Evolutionary conservation across 2,329 filamentous ascomycete genomes (phyloP), one percentile per base, ranked within the genome.

Genomic region (Biscogniauxia marginata): DNA sequence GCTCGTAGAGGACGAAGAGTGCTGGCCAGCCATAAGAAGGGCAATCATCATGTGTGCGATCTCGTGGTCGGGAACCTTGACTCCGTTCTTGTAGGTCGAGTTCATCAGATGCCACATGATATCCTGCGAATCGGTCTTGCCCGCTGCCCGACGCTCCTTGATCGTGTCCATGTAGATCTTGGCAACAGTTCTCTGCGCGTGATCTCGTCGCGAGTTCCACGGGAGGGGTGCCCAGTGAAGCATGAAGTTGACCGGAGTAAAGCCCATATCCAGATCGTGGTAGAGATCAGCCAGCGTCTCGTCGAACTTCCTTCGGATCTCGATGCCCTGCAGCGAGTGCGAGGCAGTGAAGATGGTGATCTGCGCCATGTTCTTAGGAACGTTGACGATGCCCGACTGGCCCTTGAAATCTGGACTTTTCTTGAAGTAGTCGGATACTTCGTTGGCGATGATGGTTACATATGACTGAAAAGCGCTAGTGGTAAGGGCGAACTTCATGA

Each of bases 31-130:
- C 91, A 96, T 96, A 60, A 96, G 84, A 20, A 96, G 82, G 5
- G 91, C 91, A 73, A 96, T 96, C 90, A 96, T 93, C 84, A 96
- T 93, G 75, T 95, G 89, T 20, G 91, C 91, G 56, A 96, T 84
- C 73, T 96, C 91, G 67, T 88, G 82, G 69, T 96, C 91, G 16
- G 91, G 88, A n/a, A 96, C 81, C 5, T 80, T 79, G 43, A 79
- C 85, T 64, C 91, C 91, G 65, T 93, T 84, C 79, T 96, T 96
- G 83, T 96, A 96, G 21, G 79, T 82, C 66, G 87, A 91, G 65
- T 85, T 85, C 91, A 96, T 95, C 62, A 96, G 77, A 69, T 95
- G 91, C 85, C 89, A 92, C 74, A 96, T 92, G 82, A 96, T 96
- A 74, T 96, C 91, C 50, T 82, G 79, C 58, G 81, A 75, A 54